A percentile compares a stretch with the other conserved stretches of the same genome.
These are phyloP conservation scores for Cystofilobasidium capitatum DNA, from an alignment of 768 basidiomycete genomes.

Conservation along the genomic window DNA sequence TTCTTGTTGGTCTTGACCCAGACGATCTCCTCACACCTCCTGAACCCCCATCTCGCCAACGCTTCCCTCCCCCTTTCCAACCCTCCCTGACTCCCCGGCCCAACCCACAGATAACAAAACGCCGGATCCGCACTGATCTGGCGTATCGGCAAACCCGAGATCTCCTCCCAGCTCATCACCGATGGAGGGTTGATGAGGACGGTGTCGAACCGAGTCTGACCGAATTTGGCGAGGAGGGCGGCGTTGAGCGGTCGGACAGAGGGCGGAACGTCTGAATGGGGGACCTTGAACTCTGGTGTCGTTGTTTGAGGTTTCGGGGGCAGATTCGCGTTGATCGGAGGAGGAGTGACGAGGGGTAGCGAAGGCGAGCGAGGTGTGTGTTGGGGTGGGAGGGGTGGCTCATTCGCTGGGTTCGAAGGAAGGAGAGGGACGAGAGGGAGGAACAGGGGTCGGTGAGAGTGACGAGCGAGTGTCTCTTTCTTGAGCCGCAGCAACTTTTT, in stretches of 20 bases:
- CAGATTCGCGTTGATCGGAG: not conserved
- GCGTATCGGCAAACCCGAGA: constrained; percentile 71
- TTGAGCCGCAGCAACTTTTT: constrained; percentile 72
- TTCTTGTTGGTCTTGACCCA: constrained; percentile 88
- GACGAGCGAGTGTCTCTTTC: constrained; percentile 59
- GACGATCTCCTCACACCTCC: constrained; percentile 93
- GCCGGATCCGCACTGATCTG: constrained; percentile 78
- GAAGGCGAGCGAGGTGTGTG: not conserved
- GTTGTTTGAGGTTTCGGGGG: not conserved
- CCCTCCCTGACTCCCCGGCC: constrained; percentile 77
- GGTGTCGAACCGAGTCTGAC: constrained; percentile 15
- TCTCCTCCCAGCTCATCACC: constrained; percentile 62
- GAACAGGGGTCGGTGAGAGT: constrained; percentile 55
- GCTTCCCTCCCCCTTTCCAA: constrained; percentile 85
- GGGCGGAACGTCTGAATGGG: constrained; percentile 10
- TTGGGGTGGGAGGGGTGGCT: constrained; percentile 28
- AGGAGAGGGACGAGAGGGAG: constrained; percentile 39
- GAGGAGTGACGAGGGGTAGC: not conserved
- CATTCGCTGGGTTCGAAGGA: constrained; percentile 42
- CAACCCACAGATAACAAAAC: constrained; percentile 94
- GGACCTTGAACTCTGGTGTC: not conserved
- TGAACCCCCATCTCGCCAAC: constrained; percentile 74
- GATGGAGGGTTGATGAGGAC: constrained; percentile 24
- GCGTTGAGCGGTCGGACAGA: constrained; percentile 65
- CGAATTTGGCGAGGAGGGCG: constrained; percentile 59